Evolutionary conservation across 148 eudicot genomes (phyloP).

Genomic region (Polygonum maritimum): DNA sequence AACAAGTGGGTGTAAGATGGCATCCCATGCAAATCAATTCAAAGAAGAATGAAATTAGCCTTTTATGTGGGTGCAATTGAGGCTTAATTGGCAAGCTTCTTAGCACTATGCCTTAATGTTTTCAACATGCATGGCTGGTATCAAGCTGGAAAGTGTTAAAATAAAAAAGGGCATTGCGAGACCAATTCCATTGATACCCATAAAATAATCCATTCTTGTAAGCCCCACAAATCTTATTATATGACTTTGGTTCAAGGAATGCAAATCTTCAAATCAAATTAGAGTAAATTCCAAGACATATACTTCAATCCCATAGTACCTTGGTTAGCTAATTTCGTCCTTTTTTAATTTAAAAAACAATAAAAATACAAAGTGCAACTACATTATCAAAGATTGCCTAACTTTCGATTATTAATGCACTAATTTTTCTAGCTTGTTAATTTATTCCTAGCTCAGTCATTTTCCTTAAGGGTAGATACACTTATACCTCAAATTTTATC

Average conservation of each 20-base stretch:
- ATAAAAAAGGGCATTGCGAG: not conserved
- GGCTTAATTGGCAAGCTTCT: slow-evolving; percentile 2
- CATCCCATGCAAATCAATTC: not conserved
- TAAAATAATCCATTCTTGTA: not conserved
- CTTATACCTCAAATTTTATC: not conserved
- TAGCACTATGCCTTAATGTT: not conserved
- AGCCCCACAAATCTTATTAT: not conserved
- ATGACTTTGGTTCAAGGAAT: slow-evolving; percentile 4
- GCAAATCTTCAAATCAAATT: not conserved
- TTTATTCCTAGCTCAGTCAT: not conserved
- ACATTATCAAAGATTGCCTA: too few species aligned
- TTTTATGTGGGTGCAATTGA: not conserved
- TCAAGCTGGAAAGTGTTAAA: slow-evolving; percentile 7
- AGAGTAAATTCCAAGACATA: not conserved
- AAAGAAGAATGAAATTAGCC: not conserved
- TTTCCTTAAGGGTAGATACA: not conserved
- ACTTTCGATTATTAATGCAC: too few species aligned
- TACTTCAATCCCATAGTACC: not conserved
- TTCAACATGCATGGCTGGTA: not conserved
- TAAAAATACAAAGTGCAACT: too few species aligned
- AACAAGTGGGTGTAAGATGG: not conserved
- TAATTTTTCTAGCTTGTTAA: too few species aligned
- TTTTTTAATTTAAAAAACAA: too few species aligned
- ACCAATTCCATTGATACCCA: not conserved
- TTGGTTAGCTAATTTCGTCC: not conserved